Conservation (phyloP, 2,329 filamentous ascomycete genomes). For the Aspergillus sergii region DNA sequence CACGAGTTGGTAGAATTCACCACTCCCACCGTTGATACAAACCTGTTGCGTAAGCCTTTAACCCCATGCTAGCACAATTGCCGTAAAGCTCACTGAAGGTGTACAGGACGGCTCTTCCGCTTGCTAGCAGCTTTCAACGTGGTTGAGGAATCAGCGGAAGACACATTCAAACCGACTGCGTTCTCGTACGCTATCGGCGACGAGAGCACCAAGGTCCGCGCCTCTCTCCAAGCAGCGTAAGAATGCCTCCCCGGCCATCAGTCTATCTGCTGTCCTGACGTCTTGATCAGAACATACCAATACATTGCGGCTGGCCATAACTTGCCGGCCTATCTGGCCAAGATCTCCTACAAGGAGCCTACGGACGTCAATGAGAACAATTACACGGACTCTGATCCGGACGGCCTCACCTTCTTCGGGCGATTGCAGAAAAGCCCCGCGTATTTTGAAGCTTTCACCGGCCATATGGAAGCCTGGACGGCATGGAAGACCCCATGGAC, state of each 20-base stretch:
- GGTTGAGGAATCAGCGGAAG: constrained; percentile 32
- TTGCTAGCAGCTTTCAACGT: constrained; percentile 34
- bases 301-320: constrained; percentile 33
- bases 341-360: constrained; percentile 38
- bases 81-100: background rate
- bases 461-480: constrained; percentile 40
- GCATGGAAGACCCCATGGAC: constrained; percentile 39
- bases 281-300: constrained; percentile 28
- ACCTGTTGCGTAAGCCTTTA: constrained; percentile 29
- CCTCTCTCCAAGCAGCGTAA: constrained; percentile 35
- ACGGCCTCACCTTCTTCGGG: constrained; percentile 31
- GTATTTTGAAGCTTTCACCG: constrained; percentile 35
- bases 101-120: constrained; percentile 31
- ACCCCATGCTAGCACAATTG: background rate
- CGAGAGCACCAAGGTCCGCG: constrained; percentile 31
- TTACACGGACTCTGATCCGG: constrained; percentile 22
- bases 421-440: constrained; percentile 33
- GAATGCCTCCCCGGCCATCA: background rate
- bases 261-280: background rate
- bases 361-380: constrained; percentile 29
- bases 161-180: constrained; percentile 34
- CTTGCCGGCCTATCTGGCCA: constrained; percentile 36
- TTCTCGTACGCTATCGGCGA: constrained; percentile 37
- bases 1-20: constrained; percentile 31
- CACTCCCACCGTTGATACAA: constrained; percentile 26